phyloP scores from a whole-genome alignment of 768 basidiomycete species.

The Boletus bicolor region DNA sequence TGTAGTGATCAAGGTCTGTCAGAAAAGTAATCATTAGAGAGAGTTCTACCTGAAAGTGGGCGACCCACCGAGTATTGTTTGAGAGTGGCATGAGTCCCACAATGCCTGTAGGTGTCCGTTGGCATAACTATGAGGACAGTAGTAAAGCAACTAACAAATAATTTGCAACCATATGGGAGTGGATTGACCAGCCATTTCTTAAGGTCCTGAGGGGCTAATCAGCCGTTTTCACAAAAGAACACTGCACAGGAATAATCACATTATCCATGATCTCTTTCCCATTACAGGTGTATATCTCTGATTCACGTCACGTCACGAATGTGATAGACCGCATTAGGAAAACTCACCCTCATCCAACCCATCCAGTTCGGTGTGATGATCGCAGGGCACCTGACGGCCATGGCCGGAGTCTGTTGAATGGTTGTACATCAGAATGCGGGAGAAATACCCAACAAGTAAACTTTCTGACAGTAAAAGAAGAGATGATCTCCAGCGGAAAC shows the following conservation, averaged over 20 bases:
- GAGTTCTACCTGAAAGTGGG: background rate
- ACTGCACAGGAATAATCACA: slow-evolving; percentile 17
- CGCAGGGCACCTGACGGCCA: slow-evolving; percentile 41
- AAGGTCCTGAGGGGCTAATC: slow-evolving; percentile 14
- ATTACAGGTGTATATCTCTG: slow-evolving; percentile 13
- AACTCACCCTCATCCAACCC: slow-evolving; percentile 49
- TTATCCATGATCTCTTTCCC: slow-evolving; percentile 22
- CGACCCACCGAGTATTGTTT: slow-evolving; percentile 26
- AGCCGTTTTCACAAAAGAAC: slow-evolving; percentile 35
- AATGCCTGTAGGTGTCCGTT: slow-evolving; percentile 19
- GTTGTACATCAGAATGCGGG: background rate
- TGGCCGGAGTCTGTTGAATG: slow-evolving; percentile 48
- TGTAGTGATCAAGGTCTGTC: slow-evolving; percentile 27
- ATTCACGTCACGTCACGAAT: background rate
- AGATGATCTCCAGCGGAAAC: slow-evolving; percentile 48
- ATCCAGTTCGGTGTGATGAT: slow-evolving; percentile 46
- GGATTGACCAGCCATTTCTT: slow-evolving; percentile 24
- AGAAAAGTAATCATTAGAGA: background rate
- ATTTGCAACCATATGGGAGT: slow-evolving; percentile 25
- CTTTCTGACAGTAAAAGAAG: slow-evolving; percentile 53
- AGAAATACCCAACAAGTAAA: background rate
- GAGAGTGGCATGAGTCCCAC: slow-evolving; percentile 30
- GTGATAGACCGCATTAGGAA: background rate
- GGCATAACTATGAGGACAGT: background rate
- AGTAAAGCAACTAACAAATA: slow-evolving; percentile 23